phyloP scores from a whole-genome alignment of 1,139 yeast species.

The Blastobotrys buckinghamii region DNA sequence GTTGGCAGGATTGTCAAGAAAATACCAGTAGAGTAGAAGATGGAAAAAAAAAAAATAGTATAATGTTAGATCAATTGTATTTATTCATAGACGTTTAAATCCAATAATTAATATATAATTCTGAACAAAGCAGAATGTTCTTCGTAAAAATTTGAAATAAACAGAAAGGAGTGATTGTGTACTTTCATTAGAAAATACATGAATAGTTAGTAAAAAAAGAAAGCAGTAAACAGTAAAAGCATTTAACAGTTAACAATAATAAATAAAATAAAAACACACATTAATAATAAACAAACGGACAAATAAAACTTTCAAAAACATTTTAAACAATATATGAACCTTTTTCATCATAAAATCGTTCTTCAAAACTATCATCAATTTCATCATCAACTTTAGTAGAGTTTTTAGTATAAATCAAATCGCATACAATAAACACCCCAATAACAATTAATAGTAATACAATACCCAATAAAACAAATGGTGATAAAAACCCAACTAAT shows the following conservation, averaged over 20 bases:
- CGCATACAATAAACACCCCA: slow-evolving; percentile 19
- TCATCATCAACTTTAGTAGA: not conserved
- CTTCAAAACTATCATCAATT: not conserved
- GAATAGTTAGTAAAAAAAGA: not conserved
- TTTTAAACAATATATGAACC: not conserved
- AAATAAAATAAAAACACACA: not conserved
- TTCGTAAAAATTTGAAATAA: too few relatives aligned
- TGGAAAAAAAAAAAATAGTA: too few relatives aligned
- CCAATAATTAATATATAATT: too few relatives aligned
- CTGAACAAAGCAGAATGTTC: too few relatives aligned
- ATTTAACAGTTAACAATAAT: too few relatives aligned
- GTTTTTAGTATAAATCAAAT: not conserved
- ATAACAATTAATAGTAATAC: slow-evolving; percentile 18
- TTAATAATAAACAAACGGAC: not conserved
- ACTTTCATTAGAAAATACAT: too few relatives aligned
- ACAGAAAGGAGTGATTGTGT: too few relatives aligned
- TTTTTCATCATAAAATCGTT: not conserved
- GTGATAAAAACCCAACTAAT: slow-evolving; percentile 23
- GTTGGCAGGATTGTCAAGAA: too few relatives aligned
- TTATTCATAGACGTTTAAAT: too few relatives aligned
- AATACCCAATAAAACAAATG: slow-evolving; percentile 21
- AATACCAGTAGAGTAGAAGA: too few relatives aligned
- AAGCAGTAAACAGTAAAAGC: not conserved
- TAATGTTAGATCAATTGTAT: too few relatives aligned
- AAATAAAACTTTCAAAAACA: not conserved